Base-by-base conservation (phyloP, 1,284 basidiomycete genomes). In the Trametes sp. region DNA sequence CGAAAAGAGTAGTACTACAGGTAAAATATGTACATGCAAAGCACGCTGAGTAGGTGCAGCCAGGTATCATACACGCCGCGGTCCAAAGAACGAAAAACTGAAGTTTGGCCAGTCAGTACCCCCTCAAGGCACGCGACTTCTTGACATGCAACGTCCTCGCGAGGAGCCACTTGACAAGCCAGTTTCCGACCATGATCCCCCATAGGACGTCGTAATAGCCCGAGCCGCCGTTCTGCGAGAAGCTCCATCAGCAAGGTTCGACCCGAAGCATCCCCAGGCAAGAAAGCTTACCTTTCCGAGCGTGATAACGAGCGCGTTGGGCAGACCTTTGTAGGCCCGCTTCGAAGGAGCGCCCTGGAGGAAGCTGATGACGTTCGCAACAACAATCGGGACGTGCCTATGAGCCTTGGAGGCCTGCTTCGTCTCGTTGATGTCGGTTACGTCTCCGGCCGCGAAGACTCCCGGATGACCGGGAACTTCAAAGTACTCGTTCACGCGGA, bases 381-480 rank as follows among this genome's bases (percentile, higher is more conserved):
- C 75, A 41, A 83, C 76, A 35, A 86, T 73, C 0, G 69, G 65
- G 2, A 78, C 77, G 64, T 89, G 87, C 4, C 69, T 73, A 2
- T 56, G 19, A 0, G 74, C 74, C 70, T 89, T 89, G 14, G 77
- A 78, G 0, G 80, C 77, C 68, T 86, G 85, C 68, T 89, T 88
- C 69, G 86, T 82, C 73, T 89, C 88, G 0, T 76, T 53, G 81
- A 82, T 84, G 29, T 86, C 82, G 56, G 86, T 81, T 54, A 85
- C 79, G 70, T 89, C 88, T 10, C 88, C 88, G 4, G 75, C 77
- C 0, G 86, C 87, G 68, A 87, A 88, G 24, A 89, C 82, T 51
- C 78, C 77, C 0, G 81, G 73, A 70, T 86, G 75, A 0, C 73
- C 73, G 19, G 68, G 66, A 5, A 88, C 69, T 69, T 88, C 85